Evolutionary conservation across 2,329 filamentous ascomycete species (phyloP).

Genomic region (Scytalidium sp.): DNA sequence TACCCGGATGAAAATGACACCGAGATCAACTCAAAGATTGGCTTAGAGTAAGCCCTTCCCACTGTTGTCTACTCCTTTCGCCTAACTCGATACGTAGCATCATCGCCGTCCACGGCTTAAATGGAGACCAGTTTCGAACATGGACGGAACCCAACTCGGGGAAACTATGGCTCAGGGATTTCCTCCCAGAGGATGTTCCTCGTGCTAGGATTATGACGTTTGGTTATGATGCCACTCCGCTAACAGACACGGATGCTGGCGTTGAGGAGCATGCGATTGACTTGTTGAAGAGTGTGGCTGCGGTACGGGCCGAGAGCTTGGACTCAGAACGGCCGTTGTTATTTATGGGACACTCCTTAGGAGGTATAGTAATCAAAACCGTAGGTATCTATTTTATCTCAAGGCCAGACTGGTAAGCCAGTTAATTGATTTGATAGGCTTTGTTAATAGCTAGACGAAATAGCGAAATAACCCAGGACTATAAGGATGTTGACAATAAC

Average conservation of each 20-base stretch:
- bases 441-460: neutral
- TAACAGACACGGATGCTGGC: conserved; percentile 8
- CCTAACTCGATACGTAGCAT: too few species aligned
- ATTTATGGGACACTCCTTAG: conserved; percentile 14
- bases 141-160: conserved; percentile 20
- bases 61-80: neutral
- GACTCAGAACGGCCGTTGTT: conserved; percentile 11
- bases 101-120: conserved; percentile 25
- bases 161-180: conserved; percentile 26
- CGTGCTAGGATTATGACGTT: conserved; percentile 31
- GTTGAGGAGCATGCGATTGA: conserved; percentile 14
- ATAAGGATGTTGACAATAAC: conserved; percentile 6
- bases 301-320: neutral
- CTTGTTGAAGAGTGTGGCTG: conserved; percentile 7
- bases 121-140: conserved; percentile 20
- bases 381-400: neutral
- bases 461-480: neutral
- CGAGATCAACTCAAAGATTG: neutral
- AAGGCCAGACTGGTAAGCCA: neutral
- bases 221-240: conserved; percentile 30
- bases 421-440: neutral
- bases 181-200: conserved; percentile 26
- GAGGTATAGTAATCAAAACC: conserved; percentile 14
- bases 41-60: neutral
- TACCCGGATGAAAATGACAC: neutral